Evolutionary conservation across 1,139 yeast genomes (phyloP), one percentile per base, ranked within the genome.

Genomic region (Nematodospora anomalae): DNA sequence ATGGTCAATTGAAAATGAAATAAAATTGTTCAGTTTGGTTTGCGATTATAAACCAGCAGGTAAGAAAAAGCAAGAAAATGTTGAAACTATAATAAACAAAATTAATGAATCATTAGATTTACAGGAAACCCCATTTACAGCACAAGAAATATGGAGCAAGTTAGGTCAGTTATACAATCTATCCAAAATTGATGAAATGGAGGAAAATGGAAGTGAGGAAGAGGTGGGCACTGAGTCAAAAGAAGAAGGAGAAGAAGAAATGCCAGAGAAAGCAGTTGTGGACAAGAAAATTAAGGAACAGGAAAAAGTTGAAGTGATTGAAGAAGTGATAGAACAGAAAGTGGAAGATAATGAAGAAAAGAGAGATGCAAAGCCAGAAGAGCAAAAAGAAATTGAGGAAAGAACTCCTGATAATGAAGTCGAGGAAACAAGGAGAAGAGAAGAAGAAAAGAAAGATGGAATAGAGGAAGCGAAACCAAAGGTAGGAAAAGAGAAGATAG

Each of bases 41-140:
- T 80, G 92, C 46, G 82, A 79, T 45, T 73, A 69, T 59, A 82
- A 82, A 52, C 95, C 95, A 1, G 64, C 77, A 3, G 85, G 86
- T 0, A 53, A 59, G 26, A 61, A 76, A 48, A 82, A 76, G 49
- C 79, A 79, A 43, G 74, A 76, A 51, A 75, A 83, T 45, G 71
- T 86, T 76, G 59, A 65, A 40, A 51, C 67, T 15, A 80, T 86
- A 11, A 61, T 79, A 14, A 73, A 73, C 36, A 63, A 71, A 35
- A 60, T 85, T 51, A 80, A 80, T 48, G 56, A 59, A 34, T 45
- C 50, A 10, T 36, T 50, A 25, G 49, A 46, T 46, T 11, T 32
- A 4, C 32, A 16, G 21, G 53, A 50, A 44, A 43, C 43, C 32
- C 61, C 52, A 20, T 71, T 75, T 35, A 43, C 43, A 3, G 68